phyloP scores from a whole-genome alignment of 257 asterid species.

The Jaltomata sinuosa region DNA sequence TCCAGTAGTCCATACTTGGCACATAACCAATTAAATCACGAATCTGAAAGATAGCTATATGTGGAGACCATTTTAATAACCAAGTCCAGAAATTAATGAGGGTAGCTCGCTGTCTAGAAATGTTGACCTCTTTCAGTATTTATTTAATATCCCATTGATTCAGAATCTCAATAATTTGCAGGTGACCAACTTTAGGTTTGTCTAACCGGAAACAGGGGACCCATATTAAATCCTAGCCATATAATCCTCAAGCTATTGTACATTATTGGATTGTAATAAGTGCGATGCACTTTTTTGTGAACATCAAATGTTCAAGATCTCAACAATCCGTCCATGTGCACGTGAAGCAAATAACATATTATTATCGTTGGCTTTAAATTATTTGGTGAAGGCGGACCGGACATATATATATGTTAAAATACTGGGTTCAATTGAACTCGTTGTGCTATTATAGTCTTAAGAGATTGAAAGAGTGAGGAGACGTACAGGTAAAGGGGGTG shows the following conservation, averaged over 20 bases:
- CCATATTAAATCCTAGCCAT: slow-evolving; percentile 21
- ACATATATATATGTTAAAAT: background rate
- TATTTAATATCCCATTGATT: slow-evolving; percentile 14
- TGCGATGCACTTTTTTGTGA: background rate
- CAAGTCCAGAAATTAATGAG: slow-evolving; percentile 18
- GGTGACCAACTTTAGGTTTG: slow-evolving; percentile 30
- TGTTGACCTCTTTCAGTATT: slow-evolving; percentile 16
- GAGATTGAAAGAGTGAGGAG: background rate
- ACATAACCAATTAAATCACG: background rate
- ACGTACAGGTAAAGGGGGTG: slow-evolving; percentile 75
- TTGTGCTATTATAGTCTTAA: background rate
- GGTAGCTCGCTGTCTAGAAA: slow-evolving; percentile 27
- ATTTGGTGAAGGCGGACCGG: background rate
- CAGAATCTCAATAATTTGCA: slow-evolving; percentile 12
- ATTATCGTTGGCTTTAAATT: background rate
- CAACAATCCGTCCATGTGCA: background rate
- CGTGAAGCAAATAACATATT: background rate
- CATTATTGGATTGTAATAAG: background rate
- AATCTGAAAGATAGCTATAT: background rate
- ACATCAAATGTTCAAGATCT: slow-evolving; percentile 6
- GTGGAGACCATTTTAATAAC: background rate
- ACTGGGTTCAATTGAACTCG: background rate
- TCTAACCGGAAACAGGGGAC: slow-evolving; percentile 27
- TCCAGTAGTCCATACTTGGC: background rate
- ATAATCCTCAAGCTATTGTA: background rate